Base-by-base conservation (phyloP, 2,329 filamentous ascomycete genomes). In the Mycosphaerella sp. region DNA sequence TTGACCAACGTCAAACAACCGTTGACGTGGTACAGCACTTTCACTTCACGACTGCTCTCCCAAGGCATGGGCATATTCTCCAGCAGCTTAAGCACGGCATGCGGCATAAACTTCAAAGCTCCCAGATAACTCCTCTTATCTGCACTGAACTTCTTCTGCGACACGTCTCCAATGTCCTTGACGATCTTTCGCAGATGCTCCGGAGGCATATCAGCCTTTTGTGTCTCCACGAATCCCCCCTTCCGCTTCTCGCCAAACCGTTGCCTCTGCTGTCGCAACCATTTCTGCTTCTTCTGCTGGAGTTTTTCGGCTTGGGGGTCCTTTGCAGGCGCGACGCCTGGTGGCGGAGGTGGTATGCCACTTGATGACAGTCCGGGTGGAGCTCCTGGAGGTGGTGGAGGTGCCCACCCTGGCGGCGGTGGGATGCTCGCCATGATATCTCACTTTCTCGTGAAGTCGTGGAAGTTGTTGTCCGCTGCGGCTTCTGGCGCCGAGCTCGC, bases 1-100 rank as follows among this genome's bases (percentile, higher is more conserved):
- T 98, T 98, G 64, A 98, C 94, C 50, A 98, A 74, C 1, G 93
- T 98, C 71, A 98, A 72, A 66, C 94, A 98, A 27, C 93, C 93
- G 65, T 98, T 98, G 64, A 97, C 90, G 67, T 98, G 93, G 70
- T 98, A 98, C 10, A 98, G 77, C 25, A 98, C 93, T 73, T 97
- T 97, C 56, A 98, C 94, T 66, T 98, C 93, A 57, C 90, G 82
- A 21, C 89, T 84, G 51, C 89, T 93, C 73, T 98, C 93, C 93
- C 93, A 98, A 0, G 93, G 93, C 93, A 98, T 98, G 3, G 93
- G 93, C 93, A 98, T 98, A 65, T 98, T 98, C 75, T 98, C 93
- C 50, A 98, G 72, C 18, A 98, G 79, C 75, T 98, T 98, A 73
- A 98, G 74, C 9, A 98, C 93, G 5, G 93, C 93, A 68, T 98